Evolutionary conservation across 495 filamentous ascomycete genomes (phyloP), one percentile per base, ranked within the genome.

Genomic region (Wilcoxina mikolae): DNA sequence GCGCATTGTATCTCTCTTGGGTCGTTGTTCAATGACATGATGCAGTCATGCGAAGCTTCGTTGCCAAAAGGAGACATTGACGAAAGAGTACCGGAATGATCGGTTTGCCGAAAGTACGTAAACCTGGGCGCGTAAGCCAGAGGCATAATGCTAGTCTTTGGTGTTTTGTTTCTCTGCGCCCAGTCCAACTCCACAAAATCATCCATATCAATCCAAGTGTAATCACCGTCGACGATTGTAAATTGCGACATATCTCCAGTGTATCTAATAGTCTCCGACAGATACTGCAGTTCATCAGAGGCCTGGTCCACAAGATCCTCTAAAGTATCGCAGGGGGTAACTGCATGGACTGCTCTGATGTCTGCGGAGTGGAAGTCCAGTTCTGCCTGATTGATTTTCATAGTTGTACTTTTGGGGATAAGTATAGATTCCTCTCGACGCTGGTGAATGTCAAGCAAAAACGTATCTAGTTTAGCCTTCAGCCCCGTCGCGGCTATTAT

Each of bases 161-260:
- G 91, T 56, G 94, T 89, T 24, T 84, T 82, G 60, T 91, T 84
- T 24, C 84, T 85, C 0, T 91, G 71, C 54, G 94, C 85, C 88
- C 90, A 95, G 65, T 95, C 91, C 9, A 96, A 73, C 67, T 98
- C 91, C 24, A 96, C 87, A 70, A 96, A 96, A 65, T 98, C 91
- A 68, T 98, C 91, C 88, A 96, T 95, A 66, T 98, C 91, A 62
- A 96, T 83, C 91, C 91, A 98, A 51, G 79, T 82, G 59, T 85
- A 78, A 66, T 98, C 91, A 33, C 89, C 86, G 64, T 98, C 91
- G 0, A 88, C 87, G 54, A 98, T 95, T 0, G 80, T 87, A 66
- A 96, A 96, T 26, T 83, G 79, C 17, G 89, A 94, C 42, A 95
- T 73, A 68, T 96, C 87, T 4, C 80, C 27, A 79, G 70, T 39